Evolutionary conservation across 768 basidiomycete species (phyloP).

Genomic region (Lepiota venenata): DNA sequence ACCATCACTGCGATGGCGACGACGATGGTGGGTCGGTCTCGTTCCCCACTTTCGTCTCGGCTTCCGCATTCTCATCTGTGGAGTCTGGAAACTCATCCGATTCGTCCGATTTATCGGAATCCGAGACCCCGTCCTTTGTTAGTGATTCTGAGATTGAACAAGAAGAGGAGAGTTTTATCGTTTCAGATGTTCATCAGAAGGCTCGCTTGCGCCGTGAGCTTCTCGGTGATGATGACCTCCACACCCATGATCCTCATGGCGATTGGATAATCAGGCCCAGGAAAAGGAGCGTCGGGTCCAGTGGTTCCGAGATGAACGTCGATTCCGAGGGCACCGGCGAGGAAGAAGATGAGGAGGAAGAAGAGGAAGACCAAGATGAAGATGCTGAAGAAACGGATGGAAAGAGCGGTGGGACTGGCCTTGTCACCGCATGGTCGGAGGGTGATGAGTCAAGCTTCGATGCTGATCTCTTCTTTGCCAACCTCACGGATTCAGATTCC

Average conservation of each 20-base stretch:
- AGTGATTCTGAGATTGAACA: conserved; percentile 56
- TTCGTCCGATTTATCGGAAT: conserved; percentile 45
- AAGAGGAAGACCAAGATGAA: conserved; percentile 36
- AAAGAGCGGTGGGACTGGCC: conserved; percentile 38
- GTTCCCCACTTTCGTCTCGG: conserved; percentile 70
- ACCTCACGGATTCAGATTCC: conserved; percentile 36
- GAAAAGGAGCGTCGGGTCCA: conserved; percentile 64
- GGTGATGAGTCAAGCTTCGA: conserved; percentile 79
- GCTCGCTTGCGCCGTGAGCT: conserved; percentile 61
- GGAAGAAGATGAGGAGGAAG: conserved; percentile 51
- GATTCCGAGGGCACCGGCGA: conserved; percentile 59
- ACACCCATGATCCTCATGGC: conserved; percentile 26
- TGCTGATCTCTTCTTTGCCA: conserved; percentile 81
- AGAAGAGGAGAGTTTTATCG: conserved; percentile 61
- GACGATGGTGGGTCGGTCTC: conserved; percentile 31
- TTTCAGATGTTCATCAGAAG: conserved; percentile 42
- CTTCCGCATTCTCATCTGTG: conserved; percentile 49
- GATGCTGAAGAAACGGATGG: conserved; percentile 37
- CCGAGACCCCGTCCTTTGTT: conserved; percentile 43
- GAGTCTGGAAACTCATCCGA: conserved; percentile 39
- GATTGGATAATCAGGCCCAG: conserved; percentile 71
- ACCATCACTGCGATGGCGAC: conserved; percentile 26
- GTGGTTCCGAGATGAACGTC: conserved; percentile 63
- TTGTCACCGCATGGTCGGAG: conserved; percentile 76
- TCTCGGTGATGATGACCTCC: conserved; percentile 44